Conservation (phyloP, 2,329 filamentous ascomycete species). For the Neonectria punicea region DNA sequence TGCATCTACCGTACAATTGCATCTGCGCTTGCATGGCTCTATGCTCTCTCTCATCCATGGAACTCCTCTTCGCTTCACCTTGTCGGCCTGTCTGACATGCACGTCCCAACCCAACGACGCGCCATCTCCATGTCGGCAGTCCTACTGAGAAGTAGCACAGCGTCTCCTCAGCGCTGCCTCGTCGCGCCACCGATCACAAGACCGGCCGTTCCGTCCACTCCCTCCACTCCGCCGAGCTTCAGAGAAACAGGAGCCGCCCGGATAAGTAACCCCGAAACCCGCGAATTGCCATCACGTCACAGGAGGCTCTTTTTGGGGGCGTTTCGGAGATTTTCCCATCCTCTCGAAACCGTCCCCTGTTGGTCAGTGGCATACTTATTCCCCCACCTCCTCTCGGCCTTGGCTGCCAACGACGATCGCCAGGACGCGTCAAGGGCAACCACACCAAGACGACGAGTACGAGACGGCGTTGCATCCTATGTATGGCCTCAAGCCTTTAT, state of each 20-base stretch:
- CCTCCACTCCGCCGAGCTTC: too few species aligned
- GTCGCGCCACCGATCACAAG: constrained; percentile 8
- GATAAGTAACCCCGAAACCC: neutral
- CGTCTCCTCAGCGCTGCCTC: constrained; percentile 1
- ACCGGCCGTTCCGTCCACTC: neutral
- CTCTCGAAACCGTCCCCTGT: neutral
- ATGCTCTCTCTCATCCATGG: constrained; percentile 8
- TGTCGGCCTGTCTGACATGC: constrained; percentile 20
- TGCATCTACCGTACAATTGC: constrained; percentile 2
- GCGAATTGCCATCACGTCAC: neutral
- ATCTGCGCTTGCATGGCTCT: neutral
- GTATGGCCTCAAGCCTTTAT: constrained; percentile 14
- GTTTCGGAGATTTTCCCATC: neutral
- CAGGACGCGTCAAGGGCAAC: constrained; percentile 20
- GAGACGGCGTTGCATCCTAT: constrained; percentile 18
- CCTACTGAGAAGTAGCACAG: constrained; percentile 20
- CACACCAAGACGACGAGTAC: constrained; percentile 12
- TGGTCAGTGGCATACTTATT: neutral
- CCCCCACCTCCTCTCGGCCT: neutral
- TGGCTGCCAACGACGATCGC: neutral
- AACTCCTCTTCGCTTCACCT: constrained; percentile 1
- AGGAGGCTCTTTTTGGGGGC: neutral
- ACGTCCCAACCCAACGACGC: constrained; percentile 17
- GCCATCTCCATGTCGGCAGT: constrained; percentile 23
- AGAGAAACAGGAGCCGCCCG: neutral